Evolutionary conservation across 2,329 filamentous ascomycete species (phyloP).

Genomic region (Aspergillus transmontanensis): DNA sequence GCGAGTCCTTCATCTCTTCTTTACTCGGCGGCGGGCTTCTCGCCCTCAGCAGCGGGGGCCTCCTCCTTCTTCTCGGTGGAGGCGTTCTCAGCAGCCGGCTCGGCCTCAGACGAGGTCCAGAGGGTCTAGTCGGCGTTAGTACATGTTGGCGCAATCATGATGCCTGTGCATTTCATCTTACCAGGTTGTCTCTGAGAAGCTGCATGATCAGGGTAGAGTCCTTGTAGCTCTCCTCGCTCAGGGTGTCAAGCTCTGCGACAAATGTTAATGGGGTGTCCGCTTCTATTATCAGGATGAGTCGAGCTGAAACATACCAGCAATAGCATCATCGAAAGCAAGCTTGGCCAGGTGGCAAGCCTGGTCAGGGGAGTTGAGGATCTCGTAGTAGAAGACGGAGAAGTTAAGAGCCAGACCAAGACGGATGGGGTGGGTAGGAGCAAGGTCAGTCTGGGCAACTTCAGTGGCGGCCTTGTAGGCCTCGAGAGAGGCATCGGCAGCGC

Average conservation of each 20-base stretch:
- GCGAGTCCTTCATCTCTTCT: constrained; percentile 38
- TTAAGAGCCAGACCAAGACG: constrained; percentile 89
- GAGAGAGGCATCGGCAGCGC: constrained; percentile 87
- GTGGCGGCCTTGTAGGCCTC: constrained; percentile 97
- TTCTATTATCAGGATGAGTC: background rate
- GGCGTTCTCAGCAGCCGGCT: constrained; percentile 65
- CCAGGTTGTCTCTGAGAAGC: constrained; percentile 94
- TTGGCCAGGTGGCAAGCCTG: constrained; percentile 97
- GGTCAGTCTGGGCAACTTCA: constrained; percentile 85
- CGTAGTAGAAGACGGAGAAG: constrained; percentile 99
- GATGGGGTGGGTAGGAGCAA: constrained; percentile 90
- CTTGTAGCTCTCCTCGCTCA: constrained; percentile 99
- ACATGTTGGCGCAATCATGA: background rate
- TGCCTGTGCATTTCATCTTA: constrained; percentile 54
- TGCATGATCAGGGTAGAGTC: constrained; percentile 99
- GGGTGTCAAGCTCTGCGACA: constrained; percentile 80
- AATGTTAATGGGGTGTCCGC: constrained; percentile 25
- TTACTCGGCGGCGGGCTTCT: constrained; percentile 48
- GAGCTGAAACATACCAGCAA: constrained; percentile 65
- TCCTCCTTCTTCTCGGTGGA: constrained; percentile 48
- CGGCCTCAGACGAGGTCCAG: constrained; percentile 98
- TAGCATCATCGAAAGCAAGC: constrained; percentile 94
- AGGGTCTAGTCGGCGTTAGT: constrained; percentile 69
- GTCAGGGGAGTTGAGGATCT: constrained; percentile 98
- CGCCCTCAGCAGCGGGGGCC: constrained; percentile 42